Percentiles rank a stretch among this genome's conserved stretches.
Evolutionary conservation across 208 protist genomes (phyloP).

Genomic region (Endotrypanum monterogeii): DNA sequence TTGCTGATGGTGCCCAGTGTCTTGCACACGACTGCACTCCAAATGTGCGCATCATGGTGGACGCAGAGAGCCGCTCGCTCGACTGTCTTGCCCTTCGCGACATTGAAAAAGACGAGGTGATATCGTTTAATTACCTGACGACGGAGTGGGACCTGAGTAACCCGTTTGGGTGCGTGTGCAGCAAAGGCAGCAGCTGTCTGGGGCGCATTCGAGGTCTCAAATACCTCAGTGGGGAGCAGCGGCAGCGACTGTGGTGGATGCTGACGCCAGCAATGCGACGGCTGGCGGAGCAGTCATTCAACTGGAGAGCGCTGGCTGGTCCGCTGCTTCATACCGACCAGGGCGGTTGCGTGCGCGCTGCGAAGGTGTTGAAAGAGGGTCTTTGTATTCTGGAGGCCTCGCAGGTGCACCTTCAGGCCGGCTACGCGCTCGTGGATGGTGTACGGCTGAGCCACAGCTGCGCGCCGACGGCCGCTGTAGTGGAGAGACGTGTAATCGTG

Average conservation of each 20-base stretch:
- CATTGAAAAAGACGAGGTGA: conserved; percentile 69
- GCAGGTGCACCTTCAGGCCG: conserved; percentile 31
- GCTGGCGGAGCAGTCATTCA: conserved; percentile 38
- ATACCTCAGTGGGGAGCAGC: conserved; percentile 46
- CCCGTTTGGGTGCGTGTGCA: conserved; percentile 81
- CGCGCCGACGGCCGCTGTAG: conserved; percentile 55
- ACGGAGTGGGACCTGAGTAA: conserved; percentile 91
- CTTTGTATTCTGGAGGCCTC: conserved; percentile 44
- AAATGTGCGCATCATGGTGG: conserved; percentile 82
- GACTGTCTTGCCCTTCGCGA: conserved; percentile 78
- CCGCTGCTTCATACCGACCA: conserved; percentile 46
- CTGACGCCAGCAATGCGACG: conserved; percentile 70
- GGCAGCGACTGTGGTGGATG: conserved; percentile 76
- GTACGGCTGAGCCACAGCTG: conserved; percentile 74
- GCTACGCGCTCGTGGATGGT: conserved; percentile 44
- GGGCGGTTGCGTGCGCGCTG: conserved; percentile 48
- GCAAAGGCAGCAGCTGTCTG: conserved; percentile 42
- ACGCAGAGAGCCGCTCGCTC: conserved; percentile 47
- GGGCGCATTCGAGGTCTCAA: conserved; percentile 76
- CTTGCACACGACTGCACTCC: conserved; percentile 87
- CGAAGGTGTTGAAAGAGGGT: conserved; percentile 54
- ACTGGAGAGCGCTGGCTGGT: conserved; percentile 59
- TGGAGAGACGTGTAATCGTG: conserved; percentile 62
- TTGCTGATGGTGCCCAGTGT: conserved; percentile 83
- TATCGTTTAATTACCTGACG: conserved; percentile 90